These are phyloP conservation scores for Cyberlindnera saturnus DNA, from an alignment of 805 yeast genomes.

Conservation along the genomic window DNA sequence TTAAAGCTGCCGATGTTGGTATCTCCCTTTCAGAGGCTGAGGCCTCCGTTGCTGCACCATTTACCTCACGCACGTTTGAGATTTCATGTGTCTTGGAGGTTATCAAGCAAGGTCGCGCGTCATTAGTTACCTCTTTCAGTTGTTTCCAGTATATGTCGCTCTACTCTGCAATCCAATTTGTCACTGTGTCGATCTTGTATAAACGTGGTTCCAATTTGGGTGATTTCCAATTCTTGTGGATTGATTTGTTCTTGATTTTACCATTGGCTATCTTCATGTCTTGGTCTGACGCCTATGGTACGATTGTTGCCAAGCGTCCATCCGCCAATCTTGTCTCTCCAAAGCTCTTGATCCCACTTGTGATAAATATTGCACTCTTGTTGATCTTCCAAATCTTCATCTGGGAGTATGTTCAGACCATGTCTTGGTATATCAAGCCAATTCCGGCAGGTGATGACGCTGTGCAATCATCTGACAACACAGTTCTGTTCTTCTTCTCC, in stretches of 20 bases:
- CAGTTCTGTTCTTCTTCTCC: conserved; percentile 72
- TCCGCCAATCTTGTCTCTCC: conserved; percentile 91
- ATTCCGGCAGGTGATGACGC: conserved; percentile 75
- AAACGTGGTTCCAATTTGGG: conserved; percentile 89
- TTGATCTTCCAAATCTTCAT: conserved; percentile 58
- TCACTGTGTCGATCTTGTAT: conserved; percentile 80
- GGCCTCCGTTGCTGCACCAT: conserved; percentile 98
- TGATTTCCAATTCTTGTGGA: conserved; percentile 93
- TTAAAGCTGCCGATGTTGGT: conserved; percentile 97
- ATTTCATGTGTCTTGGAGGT: conserved; percentile 90
- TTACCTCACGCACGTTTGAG: conserved; percentile 85
- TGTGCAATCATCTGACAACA: conserved; percentile 85
- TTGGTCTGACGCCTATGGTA: conserved; percentile 78
- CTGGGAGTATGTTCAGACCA: conserved; percentile 55
- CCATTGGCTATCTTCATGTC: conserved; percentile 98
- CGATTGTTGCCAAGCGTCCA: conserved; percentile 69
- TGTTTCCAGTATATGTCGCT: conserved; percentile 98
- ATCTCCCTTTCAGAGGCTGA: conserved; percentile 95
- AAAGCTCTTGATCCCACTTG: conserved; percentile 74
- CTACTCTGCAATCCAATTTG: conserved; percentile 93
- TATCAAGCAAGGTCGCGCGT: conserved; percentile 90
- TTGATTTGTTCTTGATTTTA: conserved; percentile 82
- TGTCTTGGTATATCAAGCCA: conserved; percentile 77
- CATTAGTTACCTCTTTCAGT: conserved; percentile 89
- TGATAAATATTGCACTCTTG: conserved; percentile 68